These are phyloP conservation scores for Exophiala spinifera DNA, from an alignment of 2,329 filamentous ascomycete species.

Conservation along the genomic window DNA sequence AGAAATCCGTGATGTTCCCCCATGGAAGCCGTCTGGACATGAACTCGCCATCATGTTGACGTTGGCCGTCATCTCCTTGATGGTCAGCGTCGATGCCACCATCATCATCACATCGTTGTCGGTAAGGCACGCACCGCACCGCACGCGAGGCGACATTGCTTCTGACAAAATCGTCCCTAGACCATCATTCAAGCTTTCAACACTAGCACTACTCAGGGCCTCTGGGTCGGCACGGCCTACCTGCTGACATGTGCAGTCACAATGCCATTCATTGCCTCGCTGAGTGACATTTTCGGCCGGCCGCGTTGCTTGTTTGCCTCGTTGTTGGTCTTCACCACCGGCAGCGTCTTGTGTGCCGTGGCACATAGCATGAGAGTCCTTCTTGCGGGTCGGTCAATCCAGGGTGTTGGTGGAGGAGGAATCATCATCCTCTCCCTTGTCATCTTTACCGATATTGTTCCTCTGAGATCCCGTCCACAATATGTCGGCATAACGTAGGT, in stretches of 20 bases:
- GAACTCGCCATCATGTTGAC: slow-evolving; percentile 26
- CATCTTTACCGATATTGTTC: slow-evolving; percentile 43
- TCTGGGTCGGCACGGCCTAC: slow-evolving; percentile 53
- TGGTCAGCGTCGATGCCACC: slow-evolving; percentile 51
- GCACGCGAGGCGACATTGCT: no score
- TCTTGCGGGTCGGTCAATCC: slow-evolving; percentile 43
- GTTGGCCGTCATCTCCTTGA: slow-evolving; percentile 45
- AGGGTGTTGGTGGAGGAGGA: slow-evolving; percentile 49
- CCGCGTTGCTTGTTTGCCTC: slow-evolving; percentile 44
- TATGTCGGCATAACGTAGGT: slow-evolving; percentile 35
- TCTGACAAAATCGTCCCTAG: slow-evolving; percentile 30
- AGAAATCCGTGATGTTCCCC: not conserved
- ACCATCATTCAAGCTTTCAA: slow-evolving; percentile 36
- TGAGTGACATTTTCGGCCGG: slow-evolving; percentile 50
- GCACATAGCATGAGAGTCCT: slow-evolving; percentile 40
- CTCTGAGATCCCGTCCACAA: slow-evolving; percentile 33
- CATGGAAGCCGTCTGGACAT: slow-evolving; percentile 17
- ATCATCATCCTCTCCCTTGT: slow-evolving; percentile 43
- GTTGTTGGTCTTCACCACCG: slow-evolving; percentile 46
- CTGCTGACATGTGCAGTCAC: slow-evolving; percentile 45
- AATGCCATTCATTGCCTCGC: slow-evolving; percentile 42
- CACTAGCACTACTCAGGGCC: slow-evolving; percentile 40
- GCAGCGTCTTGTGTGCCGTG: slow-evolving; percentile 45
- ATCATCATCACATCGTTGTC: slow-evolving; percentile 37
- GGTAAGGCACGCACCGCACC: not conserved